Evolutionary conservation across 352 stramenopile species (phyloP), one percentile per base, ranked within the genome.

Genomic region (Globisporangium paroecandrum): DNA sequence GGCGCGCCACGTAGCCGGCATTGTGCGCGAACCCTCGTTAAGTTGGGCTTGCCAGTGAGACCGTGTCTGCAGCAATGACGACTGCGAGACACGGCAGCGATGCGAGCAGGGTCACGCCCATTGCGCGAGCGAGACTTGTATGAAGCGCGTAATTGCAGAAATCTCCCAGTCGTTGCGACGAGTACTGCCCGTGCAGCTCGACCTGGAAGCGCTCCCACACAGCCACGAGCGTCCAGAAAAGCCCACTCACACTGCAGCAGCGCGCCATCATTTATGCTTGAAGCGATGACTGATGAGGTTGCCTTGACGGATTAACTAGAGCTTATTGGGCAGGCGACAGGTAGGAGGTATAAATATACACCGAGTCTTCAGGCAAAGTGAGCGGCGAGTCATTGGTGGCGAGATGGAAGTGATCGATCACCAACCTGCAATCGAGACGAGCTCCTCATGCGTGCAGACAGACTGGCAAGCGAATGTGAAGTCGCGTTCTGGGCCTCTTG

Each of bases 121-220:
- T 13, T 8, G 53, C 22, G 3, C 24, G 24, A 1, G 18, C 0
- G 6, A 36, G 5, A 12, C 53, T 36, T 12, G 20, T 20, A 9
- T 29, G 24, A 2, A 12, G 8, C 9, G 24, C 12, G 13, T 36
- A 58, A 6, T n/a, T 15, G 5, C 9, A 25, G 22, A 58, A 25
- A 6, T 3, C 24, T 13, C 27, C 4, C 3, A 58, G 53, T 20
- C 25, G 53, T 25, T 58, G 13, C 4, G 24, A 12, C 1, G 53
- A 58, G 25, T 36, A 36, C 53, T 58, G 53, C 8, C 53, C 53
- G 12, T 58, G 24, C 13, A 55, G 36, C 36, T 41, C 38, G 5
- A 51, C 38, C 24, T 64, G 9, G 20, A 62, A 36, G 18, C 4
- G 56, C 56, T 62, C 56, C 56, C 56, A 62, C 8, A 18, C 18